Evolutionary conservation across 2,329 filamentous ascomycete genomes (phyloP).

Genomic region (Ceratocystis papillata): DNA sequence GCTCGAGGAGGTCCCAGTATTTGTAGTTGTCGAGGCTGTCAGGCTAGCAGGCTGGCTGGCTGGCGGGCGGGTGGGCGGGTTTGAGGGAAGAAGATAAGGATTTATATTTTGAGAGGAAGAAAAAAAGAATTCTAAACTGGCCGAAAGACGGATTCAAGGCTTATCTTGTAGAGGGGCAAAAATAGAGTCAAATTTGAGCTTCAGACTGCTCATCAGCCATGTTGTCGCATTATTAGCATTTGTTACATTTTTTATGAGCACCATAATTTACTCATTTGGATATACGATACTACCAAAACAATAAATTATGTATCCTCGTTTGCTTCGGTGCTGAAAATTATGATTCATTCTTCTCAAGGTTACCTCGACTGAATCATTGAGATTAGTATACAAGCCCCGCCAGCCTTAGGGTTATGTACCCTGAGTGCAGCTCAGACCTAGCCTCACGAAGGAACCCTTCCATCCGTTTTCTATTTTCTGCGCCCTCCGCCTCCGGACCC

Average conservation of each 20-base stretch:
- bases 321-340: too few species aligned
- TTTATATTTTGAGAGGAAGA: not conserved
- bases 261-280: too few species aligned
- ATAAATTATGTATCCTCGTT: too few species aligned
- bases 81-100: not conserved
- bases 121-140: constrained; percentile 10
- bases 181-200: not conserved
- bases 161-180: constrained; percentile 4
- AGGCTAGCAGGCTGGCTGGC: not conserved
- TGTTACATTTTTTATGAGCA: too few species aligned
- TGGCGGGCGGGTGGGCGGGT: not conserved
- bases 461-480: too few species aligned
- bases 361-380: too few species aligned
- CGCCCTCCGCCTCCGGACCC: too few species aligned
- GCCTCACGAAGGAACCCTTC: too few species aligned
- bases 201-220: not conserved
- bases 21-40: not conserved
- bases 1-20: not conserved
- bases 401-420: not conserved
- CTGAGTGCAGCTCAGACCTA: too few species aligned
- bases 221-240: too few species aligned
- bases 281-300: too few species aligned
- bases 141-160: not conserved
- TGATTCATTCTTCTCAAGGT: too few species aligned
- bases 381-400: not conserved